These are phyloP conservation scores for Eucalyptus viminalis DNA, from an alignment of 345 rosid species.

Conservation along the genomic window DNA sequence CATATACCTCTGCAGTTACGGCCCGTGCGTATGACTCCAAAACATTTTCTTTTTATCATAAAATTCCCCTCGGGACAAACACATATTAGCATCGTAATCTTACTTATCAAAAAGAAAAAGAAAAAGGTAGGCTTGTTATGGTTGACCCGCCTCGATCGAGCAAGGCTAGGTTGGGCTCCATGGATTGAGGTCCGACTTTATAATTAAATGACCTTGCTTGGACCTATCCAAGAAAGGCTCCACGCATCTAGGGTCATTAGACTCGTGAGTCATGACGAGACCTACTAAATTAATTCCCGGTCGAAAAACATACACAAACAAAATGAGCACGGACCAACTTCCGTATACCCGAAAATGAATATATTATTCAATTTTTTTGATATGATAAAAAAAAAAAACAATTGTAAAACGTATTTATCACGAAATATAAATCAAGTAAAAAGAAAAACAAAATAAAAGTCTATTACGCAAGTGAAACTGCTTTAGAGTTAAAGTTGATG, in stretches of 20 bases:
- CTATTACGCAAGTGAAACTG: not conserved
- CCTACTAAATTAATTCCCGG: too few relatives aligned
- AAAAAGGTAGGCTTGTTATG: not conserved
- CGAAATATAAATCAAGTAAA: not conserved
- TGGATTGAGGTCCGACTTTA: too few relatives aligned
- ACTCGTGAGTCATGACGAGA: not conserved
- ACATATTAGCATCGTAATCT: conserved; percentile 22
- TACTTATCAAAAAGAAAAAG: too few relatives aligned
- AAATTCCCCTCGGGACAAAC: conserved; percentile 25
- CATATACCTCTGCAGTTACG: conserved; percentile 29
- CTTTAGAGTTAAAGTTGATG: not conserved
- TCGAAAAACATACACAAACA: too few relatives aligned
- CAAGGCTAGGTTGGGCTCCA: too few relatives aligned
- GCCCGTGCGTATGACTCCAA: conserved; percentile 46
- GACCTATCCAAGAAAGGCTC: too few relatives aligned
- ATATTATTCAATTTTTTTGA: too few relatives aligned
- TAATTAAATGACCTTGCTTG: too few relatives aligned
- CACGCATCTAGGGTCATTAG: not conserved
- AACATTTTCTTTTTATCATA: too few relatives aligned
- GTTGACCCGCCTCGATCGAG: too few relatives aligned
- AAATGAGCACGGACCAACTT: too few relatives aligned
- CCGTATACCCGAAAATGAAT: not conserved
- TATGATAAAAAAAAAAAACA: too few relatives aligned
- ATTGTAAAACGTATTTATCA: not conserved
- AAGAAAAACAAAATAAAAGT: not conserved